phyloP scores from a whole-genome alignment of 73 alveolate species.

The Paramecium pentaurelia region DNA sequence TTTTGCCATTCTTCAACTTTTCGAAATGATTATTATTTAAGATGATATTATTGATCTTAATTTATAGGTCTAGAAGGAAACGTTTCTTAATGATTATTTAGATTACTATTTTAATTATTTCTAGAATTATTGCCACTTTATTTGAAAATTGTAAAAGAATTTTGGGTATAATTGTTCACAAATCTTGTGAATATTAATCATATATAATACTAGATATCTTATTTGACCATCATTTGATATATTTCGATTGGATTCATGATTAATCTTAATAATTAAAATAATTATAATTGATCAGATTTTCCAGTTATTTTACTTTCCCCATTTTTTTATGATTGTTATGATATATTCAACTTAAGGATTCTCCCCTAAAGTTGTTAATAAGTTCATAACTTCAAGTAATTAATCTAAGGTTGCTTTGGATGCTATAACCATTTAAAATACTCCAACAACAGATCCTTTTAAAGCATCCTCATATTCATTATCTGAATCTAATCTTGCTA shows the following conservation, averaged over 20 bases:
- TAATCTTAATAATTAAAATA: not conserved
- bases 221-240: not conserved
- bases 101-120: not conserved
- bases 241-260: not conserved
- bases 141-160: not conserved
- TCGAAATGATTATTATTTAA: not conserved
- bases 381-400: constrained; percentile 34
- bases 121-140: not conserved
- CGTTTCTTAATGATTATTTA: not conserved
- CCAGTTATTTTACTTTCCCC: constrained; percentile 60
- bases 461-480: constrained; percentile 96
- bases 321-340: constrained; percentile 40
- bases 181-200: not conserved
- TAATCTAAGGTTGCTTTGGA: constrained; percentile 38
- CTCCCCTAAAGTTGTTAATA: constrained; percentile 20
- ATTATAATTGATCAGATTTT: constrained; percentile 39
- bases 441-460: constrained; percentile 66
- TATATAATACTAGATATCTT: not conserved
- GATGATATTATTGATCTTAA: not conserved
- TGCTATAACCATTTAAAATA: constrained; percentile 59
- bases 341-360: constrained; percentile 58
- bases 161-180: not conserved
- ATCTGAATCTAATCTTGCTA: constrained; percentile 97
- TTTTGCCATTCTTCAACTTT: not conserved
- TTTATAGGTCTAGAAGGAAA: not conserved